Evolutionary conservation across 1,139 yeast species (phyloP).

Genomic region (Saccharomyces hybrid): DNA sequence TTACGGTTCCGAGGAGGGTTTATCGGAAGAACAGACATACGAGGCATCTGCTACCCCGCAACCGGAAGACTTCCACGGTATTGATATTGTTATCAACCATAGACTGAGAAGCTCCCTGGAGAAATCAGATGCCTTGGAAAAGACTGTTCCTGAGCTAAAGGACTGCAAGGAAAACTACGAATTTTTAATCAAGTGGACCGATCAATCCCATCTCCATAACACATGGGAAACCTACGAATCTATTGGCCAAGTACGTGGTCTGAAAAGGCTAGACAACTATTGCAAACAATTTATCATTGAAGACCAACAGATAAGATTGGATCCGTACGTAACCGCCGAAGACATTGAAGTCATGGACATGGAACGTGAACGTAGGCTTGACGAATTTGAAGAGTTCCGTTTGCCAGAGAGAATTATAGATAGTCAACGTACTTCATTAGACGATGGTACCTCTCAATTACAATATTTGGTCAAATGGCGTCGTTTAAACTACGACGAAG

Average conservation of each 20-base stretch:
- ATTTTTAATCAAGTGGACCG: constrained; percentile 80
- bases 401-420: constrained; percentile 87
- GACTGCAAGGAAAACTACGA: constrained; percentile 55
- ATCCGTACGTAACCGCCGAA: constrained; percentile 76
- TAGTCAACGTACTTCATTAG: constrained; percentile 62
- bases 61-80: constrained; percentile 28
- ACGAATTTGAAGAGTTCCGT: constrained; percentile 76
- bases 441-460: constrained; percentile 57
- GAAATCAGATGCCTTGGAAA: constrained; percentile 26
- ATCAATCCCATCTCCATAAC: constrained; percentile 83
- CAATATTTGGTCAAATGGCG: constrained; percentile 91
- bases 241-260: constrained; percentile 51
- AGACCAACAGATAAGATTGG: constrained; percentile 70
- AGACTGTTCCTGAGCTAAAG: constrained; percentile 35
- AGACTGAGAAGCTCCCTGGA: constrained; percentile 25
- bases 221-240: constrained; percentile 79
- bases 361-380: constrained; percentile 76
- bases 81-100: constrained; percentile 36
- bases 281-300: constrained; percentile 63
- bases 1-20: constrained; percentile 20
- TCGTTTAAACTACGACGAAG: constrained; percentile 85
- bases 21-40: constrained; percentile 15
- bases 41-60: constrained; percentile 30
- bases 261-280: constrained; percentile 82
- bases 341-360: constrained; percentile 90